Conservation (phyloP, 2,329 filamentous ascomycete genomes). For the Ophiognomonia clavigignenti-juglandacearum region DNA sequence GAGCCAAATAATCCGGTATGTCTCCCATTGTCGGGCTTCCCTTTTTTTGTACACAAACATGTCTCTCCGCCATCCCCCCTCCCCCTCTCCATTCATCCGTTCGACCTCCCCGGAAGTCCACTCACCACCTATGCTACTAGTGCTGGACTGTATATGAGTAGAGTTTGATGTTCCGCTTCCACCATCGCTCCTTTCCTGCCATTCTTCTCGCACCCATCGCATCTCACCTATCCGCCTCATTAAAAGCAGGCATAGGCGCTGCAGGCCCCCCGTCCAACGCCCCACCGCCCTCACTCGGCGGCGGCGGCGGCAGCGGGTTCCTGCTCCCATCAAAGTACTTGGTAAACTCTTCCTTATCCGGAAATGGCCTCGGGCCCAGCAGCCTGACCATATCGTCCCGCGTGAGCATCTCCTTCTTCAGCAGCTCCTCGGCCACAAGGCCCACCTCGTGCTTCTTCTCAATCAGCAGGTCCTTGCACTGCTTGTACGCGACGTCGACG, state of each 20-base stretch:
- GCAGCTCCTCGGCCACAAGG: constrained; percentile 85
- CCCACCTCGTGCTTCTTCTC: constrained; percentile 87
- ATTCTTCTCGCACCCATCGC: constrained; percentile 4
- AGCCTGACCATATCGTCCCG: constrained; percentile 90
- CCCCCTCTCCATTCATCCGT: neutral
- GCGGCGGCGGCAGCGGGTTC: constrained; percentile 51
- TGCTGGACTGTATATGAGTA: neutral
- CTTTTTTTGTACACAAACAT: neutral
- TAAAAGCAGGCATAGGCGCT: constrained; percentile 28
- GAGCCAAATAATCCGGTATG: too few species aligned
- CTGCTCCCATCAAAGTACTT: constrained; percentile 75
- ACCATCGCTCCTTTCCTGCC: neutral
- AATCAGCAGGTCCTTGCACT: constrained; percentile 77
- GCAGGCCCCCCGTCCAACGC: constrained; percentile 25
- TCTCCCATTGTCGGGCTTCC: too few species aligned
- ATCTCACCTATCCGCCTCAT: constrained; percentile 20
- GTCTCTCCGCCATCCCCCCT: neutral
- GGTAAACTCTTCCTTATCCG: constrained; percentile 81
- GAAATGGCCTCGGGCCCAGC: constrained; percentile 77
- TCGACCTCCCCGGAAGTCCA: too few species aligned
- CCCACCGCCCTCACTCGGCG: constrained; percentile 42
- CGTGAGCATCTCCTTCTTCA: constrained; percentile 85
- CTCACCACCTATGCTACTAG: neutral
- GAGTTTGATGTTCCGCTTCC: neutral
- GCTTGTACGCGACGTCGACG: constrained; percentile 85